Percentiles rank a stretch among this genome's conserved stretches.
phyloP scores from a whole-genome alignment of 2,329 filamentous ascomycete genomes.

The Pseudophaeomoniella oleicola region DNA sequence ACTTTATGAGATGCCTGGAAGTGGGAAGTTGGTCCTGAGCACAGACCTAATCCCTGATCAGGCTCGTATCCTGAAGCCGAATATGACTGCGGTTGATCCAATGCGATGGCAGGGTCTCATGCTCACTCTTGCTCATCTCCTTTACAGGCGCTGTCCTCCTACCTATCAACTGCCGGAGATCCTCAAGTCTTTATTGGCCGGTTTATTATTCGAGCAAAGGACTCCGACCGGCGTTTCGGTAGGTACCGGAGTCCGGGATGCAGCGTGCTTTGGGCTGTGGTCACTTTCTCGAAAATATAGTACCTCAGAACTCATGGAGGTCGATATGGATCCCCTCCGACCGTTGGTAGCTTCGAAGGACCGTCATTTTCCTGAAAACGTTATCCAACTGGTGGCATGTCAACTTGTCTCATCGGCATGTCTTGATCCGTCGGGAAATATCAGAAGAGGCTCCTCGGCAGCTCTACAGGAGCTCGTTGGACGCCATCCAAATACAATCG shows the following conservation, averaged over 20 bases:
- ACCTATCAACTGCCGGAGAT: slow-evolving; percentile 56
- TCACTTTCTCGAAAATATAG: slow-evolving; percentile 75
- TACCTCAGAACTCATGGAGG: slow-evolving; percentile 55
- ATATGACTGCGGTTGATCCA: slow-evolving; percentile 63
- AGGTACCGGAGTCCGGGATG: slow-evolving; percentile 84
- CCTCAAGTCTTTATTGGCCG: slow-evolving; percentile 61
- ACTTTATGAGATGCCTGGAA: slow-evolving; percentile 34
- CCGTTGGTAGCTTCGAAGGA: slow-evolving; percentile 22
- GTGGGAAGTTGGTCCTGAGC: slow-evolving; percentile 22
- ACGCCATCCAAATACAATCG: slow-evolving; percentile 73
- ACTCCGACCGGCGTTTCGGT: slow-evolving; percentile 71
- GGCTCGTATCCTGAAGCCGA: slow-evolving; percentile 21
- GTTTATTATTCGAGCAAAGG: slow-evolving; percentile 77
- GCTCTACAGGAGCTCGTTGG: slow-evolving; percentile 89
- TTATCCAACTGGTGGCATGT: slow-evolving; percentile 65
- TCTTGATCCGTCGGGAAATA: slow-evolving; percentile 83
- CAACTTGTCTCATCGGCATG: slow-evolving; percentile 71
- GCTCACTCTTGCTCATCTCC: slow-evolving; percentile 69
- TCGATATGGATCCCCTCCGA: slow-evolving; percentile 27
- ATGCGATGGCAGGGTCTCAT: slow-evolving; percentile 87
- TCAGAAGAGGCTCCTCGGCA: slow-evolving; percentile 80
- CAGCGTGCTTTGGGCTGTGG: slow-evolving; percentile 94
- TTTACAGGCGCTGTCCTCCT: slow-evolving; percentile 73
- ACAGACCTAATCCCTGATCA: slow-evolving; percentile 19
- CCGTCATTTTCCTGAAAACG: slow-evolving; percentile 24